Conservation (phyloP, 805 yeast genomes). For the Hanseniaspora nectarophila region DNA sequence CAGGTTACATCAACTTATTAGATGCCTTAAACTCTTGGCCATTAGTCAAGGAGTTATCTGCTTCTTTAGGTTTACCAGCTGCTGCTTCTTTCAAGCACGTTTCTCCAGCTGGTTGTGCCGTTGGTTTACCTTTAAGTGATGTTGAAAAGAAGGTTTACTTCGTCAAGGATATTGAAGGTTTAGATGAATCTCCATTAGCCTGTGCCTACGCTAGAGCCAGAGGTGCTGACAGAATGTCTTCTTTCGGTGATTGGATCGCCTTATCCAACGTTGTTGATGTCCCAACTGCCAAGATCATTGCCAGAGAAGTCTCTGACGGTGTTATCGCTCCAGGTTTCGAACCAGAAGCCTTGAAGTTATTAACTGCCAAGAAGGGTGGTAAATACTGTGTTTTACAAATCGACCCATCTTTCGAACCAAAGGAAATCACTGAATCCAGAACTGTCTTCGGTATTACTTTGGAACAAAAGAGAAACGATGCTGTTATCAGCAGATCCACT, state of each 20-base stretch:
- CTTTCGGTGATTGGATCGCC: slow-evolving; percentile 97
- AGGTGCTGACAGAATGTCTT: slow-evolving; percentile 99
- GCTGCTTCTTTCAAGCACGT: slow-evolving; percentile 99
- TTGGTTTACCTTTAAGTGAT: slow-evolving; percentile 84
- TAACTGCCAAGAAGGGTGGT: slow-evolving; percentile 89
- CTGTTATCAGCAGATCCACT: slow-evolving; percentile 77
- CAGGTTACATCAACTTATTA: slow-evolving; percentile 91
- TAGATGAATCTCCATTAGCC: slow-evolving; percentile 72
- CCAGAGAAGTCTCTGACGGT: slow-evolving; percentile 97
- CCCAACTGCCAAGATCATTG: slow-evolving; percentile 92
- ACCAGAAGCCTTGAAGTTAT: slow-evolving; percentile 79
- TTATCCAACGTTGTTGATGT: slow-evolving; percentile 90
- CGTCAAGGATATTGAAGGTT: slow-evolving; percentile 84
- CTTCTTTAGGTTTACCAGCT: slow-evolving; percentile 82
- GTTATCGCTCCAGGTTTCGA: slow-evolving; percentile 96
- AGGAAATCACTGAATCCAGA: slow-evolving; percentile 67
- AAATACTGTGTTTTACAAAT: slow-evolving; percentile 93
- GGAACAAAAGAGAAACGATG: slow-evolving; percentile 96
- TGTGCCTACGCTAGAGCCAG: slow-evolving; percentile 98
- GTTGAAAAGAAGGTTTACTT: slow-evolving; percentile 90
- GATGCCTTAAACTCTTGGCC: slow-evolving; percentile 99
- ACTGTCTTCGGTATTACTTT: slow-evolving; percentile 92
- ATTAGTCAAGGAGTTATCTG: slow-evolving; percentile 88
- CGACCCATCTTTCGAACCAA: slow-evolving; percentile 83
- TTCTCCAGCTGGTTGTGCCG: slow-evolving; percentile 98